Evolutionary conservation across 2,329 filamentous ascomycete genomes (phyloP).

Genomic region (Fusarium sp.): DNA sequence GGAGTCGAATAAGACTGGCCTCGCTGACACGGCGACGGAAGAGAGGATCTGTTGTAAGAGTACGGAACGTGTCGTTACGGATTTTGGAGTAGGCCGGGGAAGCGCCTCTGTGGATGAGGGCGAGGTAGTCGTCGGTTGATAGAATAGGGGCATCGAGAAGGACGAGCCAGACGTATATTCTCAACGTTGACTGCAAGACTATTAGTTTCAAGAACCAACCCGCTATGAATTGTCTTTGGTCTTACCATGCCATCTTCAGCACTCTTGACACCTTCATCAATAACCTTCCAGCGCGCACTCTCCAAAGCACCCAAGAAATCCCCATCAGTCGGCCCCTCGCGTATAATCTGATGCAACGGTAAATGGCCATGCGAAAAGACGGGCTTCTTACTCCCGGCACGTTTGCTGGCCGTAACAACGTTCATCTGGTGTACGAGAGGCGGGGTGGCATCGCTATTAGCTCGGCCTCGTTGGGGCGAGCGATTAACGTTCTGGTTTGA

Average conservation of each 20-base stretch:
- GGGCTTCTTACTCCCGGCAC: conserved; percentile 57
- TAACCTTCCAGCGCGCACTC: conserved; percentile 77
- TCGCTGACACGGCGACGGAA: conserved; percentile 96
- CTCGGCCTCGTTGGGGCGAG: conserved; percentile 70
- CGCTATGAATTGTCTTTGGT: background rate
- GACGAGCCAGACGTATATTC: conserved; percentile 97
- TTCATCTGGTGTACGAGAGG: conserved; percentile 54
- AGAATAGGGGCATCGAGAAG: conserved; percentile 89
- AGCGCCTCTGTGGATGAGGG: conserved; percentile 89
- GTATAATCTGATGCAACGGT: conserved; percentile 79
- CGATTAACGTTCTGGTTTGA: conserved; percentile 46
- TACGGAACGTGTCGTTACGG: conserved; percentile 97
- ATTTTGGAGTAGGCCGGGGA: conserved; percentile 98
- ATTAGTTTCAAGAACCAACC: conserved; percentile 3
- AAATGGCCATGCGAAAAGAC: conserved; percentile 66
- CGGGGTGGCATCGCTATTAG: conserved; percentile 77
- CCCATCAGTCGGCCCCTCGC: conserved; percentile 81
- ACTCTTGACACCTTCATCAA: conserved; percentile 80
- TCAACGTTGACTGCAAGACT: conserved; percentile 78
- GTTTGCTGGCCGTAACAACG: conserved; percentile 52
- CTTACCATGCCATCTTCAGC: conserved; percentile 85
- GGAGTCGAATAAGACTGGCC: conserved; percentile 90
- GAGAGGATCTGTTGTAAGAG: conserved; percentile 94
- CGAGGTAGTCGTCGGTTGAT: conserved; percentile 87
- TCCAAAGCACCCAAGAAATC: conserved; percentile 76